A percentile compares a stretch with the other conserved stretches of the same genome.
Conservation (phyloP, 208 protist species). For the Trypanosoma congolense region DNA sequence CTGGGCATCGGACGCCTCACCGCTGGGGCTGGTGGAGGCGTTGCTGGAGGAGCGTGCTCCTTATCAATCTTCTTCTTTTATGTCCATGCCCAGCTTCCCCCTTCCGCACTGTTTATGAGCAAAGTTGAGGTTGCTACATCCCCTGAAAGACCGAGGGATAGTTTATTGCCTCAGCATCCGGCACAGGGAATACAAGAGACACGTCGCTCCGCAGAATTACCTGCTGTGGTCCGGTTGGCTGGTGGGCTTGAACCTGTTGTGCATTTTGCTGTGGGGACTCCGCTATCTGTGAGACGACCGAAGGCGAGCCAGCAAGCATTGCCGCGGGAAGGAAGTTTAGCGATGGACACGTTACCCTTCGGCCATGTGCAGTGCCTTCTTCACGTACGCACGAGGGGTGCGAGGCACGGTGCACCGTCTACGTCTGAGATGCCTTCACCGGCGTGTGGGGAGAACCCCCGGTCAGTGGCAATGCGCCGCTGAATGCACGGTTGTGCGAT, state of each 20-base stretch:
- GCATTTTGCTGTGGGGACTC: slow-evolving; percentile 56
- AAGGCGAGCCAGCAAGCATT: neutral
- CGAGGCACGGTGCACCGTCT: neutral
- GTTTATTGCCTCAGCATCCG: neutral
- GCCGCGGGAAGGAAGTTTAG: neutral
- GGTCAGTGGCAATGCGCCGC: too few relatives aligned
- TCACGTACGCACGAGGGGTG: slow-evolving; percentile 10
- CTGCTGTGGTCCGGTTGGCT: slow-evolving; percentile 23
- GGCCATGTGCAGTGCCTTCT: slow-evolving; percentile 26
- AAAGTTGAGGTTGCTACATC: neutral
- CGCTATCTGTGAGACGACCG: slow-evolving; percentile 12
- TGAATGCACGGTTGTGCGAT: too few relatives aligned
- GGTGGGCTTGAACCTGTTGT: slow-evolving; percentile 61
- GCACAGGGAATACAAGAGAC: neutral
- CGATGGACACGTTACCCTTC: slow-evolving; percentile 11
- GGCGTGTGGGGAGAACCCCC: too few relatives aligned
- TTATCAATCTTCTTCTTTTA: slow-evolving; percentile 19
- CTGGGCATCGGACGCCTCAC: neutral
- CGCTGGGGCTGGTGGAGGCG: neutral
- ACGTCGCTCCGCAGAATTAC: neutral
- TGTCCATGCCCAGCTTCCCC: slow-evolving; percentile 15
- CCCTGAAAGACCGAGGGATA: neutral
- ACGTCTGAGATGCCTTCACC: too few relatives aligned
- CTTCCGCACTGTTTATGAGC: slow-evolving; percentile 11
- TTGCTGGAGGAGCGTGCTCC: neutral